A percentile compares a stretch with the other conserved stretches of the same genome.
phyloP scores from a whole-genome alignment of 1,284 basidiomycete species.

The Omphalotus olearius region DNA sequence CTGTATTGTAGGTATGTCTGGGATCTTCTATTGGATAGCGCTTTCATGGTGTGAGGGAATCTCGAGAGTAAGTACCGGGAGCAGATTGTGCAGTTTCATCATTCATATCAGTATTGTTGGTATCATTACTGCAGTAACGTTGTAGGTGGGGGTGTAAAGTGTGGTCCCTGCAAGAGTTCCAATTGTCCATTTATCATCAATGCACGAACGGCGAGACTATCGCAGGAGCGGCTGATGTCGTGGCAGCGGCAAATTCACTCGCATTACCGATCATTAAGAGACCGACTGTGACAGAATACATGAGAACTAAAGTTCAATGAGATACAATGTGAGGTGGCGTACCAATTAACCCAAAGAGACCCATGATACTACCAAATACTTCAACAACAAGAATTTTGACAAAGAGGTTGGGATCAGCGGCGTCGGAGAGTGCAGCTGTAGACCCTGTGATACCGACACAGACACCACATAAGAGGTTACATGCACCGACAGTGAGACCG shows the following conservation, averaged over 20 bases:
- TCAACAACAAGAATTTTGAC: constrained; percentile 95
- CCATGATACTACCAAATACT: constrained; percentile 91
- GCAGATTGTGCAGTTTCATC: neutral
- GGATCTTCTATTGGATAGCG: neutral
- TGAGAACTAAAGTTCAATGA: neutral
- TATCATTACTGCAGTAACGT: neutral
- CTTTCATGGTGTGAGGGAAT: too few species aligned
- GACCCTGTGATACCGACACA: constrained; percentile 90
- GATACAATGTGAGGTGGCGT: constrained; percentile 27
- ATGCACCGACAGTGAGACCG: constrained; percentile 84
- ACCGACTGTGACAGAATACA: constrained; percentile 43
- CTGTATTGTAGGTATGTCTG: too few species aligned
- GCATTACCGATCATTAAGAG: constrained; percentile 61
- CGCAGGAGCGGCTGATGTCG: constrained; percentile 20
- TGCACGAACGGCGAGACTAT: constrained; percentile 24
- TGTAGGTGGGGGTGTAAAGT: neutral
- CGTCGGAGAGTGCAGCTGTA: constrained; percentile 89
- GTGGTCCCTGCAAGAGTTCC: neutral
- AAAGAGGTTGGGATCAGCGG: constrained; percentile 88
- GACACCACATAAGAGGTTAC: constrained; percentile 92
- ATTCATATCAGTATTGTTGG: neutral
- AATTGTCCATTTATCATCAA: constrained; percentile 1
- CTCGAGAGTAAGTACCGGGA: neutral
- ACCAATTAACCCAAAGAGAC: constrained; percentile 91
- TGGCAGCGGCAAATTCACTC: constrained; percentile 46